Evolutionary conservation across 371 early-diverging fungal genomes (phyloP).

Genomic region (Sporodiniella umbellata): DNA sequence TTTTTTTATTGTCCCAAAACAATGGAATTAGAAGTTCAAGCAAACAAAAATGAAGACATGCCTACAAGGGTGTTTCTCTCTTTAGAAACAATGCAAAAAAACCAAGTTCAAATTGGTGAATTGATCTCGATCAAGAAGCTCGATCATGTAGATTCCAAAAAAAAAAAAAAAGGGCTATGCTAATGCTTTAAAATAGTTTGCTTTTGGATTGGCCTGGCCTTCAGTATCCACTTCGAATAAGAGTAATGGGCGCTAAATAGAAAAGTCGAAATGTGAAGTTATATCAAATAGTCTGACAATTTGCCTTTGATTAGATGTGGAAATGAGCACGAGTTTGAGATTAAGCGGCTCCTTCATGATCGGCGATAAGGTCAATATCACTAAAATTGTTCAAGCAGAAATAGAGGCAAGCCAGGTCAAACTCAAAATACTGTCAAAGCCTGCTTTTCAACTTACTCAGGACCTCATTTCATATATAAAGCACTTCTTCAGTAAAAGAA

Average conservation of each 20-base stretch:
- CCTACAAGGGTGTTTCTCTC: slow-evolving; percentile 34
- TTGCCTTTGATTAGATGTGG: slow-evolving; percentile 6
- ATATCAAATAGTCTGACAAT: neutral
- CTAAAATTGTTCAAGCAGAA: neutral
- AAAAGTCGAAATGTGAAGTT: neutral
- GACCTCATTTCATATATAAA: slow-evolving; percentile 15
- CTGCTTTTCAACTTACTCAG: slow-evolving; percentile 5
- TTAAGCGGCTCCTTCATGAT: slow-evolving; percentile 15
- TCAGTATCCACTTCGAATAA: slow-evolving; percentile 9
- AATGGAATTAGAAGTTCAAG: slow-evolving; percentile 18
- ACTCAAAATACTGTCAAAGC: slow-evolving; percentile 9
- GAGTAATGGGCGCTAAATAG: too few relatives aligned
- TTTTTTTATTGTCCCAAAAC: too few relatives aligned
- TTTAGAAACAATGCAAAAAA: slow-evolving; percentile 47
- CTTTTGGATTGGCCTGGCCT: slow-evolving; percentile 23
- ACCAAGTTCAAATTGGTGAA: slow-evolving; percentile 50
- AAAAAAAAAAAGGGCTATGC: neutral
- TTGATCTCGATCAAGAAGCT: slow-evolving; percentile 34
- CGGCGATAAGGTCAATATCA: slow-evolving; percentile 12
- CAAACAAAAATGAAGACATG: slow-evolving; percentile 3
- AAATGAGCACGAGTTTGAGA: slow-evolving; percentile 14
- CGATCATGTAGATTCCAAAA: too few relatives aligned
- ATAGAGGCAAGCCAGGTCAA: slow-evolving; percentile 14
- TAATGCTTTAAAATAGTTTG: neutral
- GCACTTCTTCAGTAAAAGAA: slow-evolving; percentile 17